Percentiles rank a stretch among this genome's conserved stretches.
phyloP scores from a whole-genome alignment of 129 eudicot species.

The Apium graveolens region DNA sequence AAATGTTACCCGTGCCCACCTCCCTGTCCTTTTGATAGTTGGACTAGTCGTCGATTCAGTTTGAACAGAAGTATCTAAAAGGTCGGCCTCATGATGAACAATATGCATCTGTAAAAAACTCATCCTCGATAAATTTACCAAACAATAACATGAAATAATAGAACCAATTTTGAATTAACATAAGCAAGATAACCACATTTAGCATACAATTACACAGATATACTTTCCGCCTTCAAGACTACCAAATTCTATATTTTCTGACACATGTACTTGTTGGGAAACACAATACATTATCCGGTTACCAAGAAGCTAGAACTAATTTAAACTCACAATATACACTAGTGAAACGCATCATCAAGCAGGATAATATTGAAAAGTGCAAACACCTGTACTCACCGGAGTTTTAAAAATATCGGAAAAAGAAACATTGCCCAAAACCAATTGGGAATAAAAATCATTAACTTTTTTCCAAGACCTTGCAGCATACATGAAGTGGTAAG shows the following conservation, averaged over 20 bases:
- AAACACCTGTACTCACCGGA: conserved; percentile 33
- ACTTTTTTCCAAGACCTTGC: conserved; percentile 73
- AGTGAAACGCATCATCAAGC: neutral
- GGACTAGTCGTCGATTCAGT: conserved; percentile 28
- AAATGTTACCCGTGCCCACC: conserved; percentile 77
- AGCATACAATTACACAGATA: neutral
- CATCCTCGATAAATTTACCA: conserved; percentile 9
- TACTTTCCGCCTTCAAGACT: neutral
- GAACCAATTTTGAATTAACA: neutral
- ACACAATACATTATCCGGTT: neutral
- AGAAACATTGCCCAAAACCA: conserved; percentile 49
- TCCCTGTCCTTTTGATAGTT: conserved; percentile 47
- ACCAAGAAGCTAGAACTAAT: no score
- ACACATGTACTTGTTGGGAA: no score
- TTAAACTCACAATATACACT: neutral
- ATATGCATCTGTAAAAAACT: conserved; percentile 29
- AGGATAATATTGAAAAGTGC: neutral
- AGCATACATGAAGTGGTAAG: conserved; percentile 73
- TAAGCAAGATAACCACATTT: no score
- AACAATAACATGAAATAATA: neutral
- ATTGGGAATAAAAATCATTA: conserved; percentile 51
- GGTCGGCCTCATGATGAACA: conserved; percentile 29
- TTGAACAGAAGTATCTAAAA: conserved; percentile 31
- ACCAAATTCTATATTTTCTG: no score
- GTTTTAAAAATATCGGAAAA: conserved; percentile 42